Conservation (phyloP, 139 green algal species). For the Ulvella scutata region DNA sequence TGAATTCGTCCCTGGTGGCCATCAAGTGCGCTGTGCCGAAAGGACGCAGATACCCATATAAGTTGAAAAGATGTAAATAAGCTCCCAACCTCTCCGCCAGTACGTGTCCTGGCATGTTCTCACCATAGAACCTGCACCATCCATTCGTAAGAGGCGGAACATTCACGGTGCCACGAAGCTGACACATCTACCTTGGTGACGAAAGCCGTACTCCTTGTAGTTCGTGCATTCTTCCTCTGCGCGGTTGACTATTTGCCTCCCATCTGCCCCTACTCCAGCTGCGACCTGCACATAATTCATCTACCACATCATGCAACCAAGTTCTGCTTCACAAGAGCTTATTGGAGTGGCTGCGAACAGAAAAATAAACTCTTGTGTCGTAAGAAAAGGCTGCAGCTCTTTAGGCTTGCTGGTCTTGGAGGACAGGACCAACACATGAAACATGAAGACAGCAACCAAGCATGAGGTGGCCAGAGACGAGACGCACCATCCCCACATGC, state of each 20-base stretch:
- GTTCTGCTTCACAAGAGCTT: too few relatives aligned
- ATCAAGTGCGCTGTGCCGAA: conserved; percentile 67
- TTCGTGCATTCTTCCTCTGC: conserved; percentile 53
- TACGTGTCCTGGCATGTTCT: conserved; percentile 78
- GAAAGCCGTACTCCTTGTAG: conserved; percentile 41
- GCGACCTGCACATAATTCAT: conserved; percentile 20
- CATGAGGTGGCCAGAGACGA: background rate
- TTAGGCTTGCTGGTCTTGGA: too few relatives aligned
- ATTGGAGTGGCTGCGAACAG: too few relatives aligned
- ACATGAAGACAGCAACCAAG: background rate
- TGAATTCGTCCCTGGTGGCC: conserved; percentile 53
- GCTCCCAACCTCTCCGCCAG: conserved; percentile 77
- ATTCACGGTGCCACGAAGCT: background rate
- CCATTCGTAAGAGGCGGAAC: background rate
- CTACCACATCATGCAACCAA: background rate
- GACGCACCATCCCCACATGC: conserved; percentile 69
- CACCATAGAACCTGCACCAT: conserved; percentile 72
- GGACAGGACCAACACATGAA: background rate
- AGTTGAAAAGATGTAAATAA: conserved; percentile 93
- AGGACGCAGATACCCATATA: conserved; percentile 88
- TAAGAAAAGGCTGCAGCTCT: too few relatives aligned
- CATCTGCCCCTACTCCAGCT: conserved; percentile 61
- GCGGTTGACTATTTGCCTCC: conserved; percentile 67
- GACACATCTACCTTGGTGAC: background rate
- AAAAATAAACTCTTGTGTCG: too few relatives aligned